These are phyloP conservation scores for Neohortaea acidophila DNA, from an alignment of 495 filamentous ascomycete species.

Conservation along the genomic window DNA sequence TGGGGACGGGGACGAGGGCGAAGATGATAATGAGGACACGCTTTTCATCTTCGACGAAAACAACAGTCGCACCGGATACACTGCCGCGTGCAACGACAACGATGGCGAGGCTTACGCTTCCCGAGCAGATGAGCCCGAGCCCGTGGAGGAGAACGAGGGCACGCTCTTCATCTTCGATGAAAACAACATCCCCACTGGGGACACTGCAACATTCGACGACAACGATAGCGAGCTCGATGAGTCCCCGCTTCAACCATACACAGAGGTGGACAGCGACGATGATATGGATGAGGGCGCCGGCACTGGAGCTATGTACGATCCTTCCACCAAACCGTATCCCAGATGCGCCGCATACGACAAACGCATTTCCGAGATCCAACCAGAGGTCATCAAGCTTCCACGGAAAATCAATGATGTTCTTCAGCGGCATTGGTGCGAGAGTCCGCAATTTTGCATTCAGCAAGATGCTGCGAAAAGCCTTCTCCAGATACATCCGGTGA, in stretches of 20 bases:
- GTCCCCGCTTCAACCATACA: background rate
- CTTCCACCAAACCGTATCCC: conserved; percentile 3
- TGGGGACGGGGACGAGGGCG: background rate
- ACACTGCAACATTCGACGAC: background rate
- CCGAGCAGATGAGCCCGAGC: background rate
- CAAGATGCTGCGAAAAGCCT: background rate
- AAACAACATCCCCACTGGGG: background rate
- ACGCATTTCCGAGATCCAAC: background rate
- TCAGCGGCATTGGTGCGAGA: background rate
- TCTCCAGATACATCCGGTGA: background rate
- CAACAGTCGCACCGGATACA: background rate
- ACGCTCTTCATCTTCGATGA: background rate
- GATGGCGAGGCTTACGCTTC: background rate
- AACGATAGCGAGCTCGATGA: background rate
- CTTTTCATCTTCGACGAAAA: background rate
- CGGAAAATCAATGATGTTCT: background rate
- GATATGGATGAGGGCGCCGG: background rate
- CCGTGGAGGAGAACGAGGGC: background rate
- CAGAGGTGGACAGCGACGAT: background rate
- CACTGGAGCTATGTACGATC: background rate
- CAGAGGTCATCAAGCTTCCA: background rate
- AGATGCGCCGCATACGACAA: conserved; percentile 5
- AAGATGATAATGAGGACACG: background rate
- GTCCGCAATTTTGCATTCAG: background rate
- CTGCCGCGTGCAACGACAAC: background rate